Base-by-base conservation (phyloP, 495 filamentous ascomycete species). In the Talaromyces ruber region DNA sequence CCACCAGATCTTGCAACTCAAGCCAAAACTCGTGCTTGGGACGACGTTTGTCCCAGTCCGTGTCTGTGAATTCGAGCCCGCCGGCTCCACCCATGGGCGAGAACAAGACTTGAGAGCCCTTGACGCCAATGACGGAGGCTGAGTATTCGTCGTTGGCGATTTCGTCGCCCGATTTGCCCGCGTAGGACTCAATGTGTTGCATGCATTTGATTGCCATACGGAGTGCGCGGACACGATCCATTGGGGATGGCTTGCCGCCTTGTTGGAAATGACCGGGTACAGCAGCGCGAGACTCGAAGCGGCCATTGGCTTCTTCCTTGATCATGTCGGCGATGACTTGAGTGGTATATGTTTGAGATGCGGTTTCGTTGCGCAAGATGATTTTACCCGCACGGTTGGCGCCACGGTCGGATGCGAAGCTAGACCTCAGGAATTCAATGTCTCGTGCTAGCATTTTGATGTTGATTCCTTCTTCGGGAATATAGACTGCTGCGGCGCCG, bases 191-290 rank as follows among this genome's bases (percentile, higher is more conserved):
- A 6, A 99, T 74, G 66, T 95, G 90, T 74, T 96, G 85, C 65
- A 98, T 86, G 69, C 90, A 93, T 70, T 88, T 90, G 68, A 98
- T 93, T 16, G 93, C 91, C 67, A 99, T 85, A 54, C 95, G 84
- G 9, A 97, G 86, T 2, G 95, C 94, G 61, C 95, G 87, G 54
- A 93, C 91, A 61, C 95, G 87, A 73, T 99, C 95, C 93, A 98
- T 97, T 5, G 93, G 86, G 1, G 90, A 93, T 0, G 95, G 95
- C 24, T 88, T 91, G 43, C 92, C 92, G 67, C 94, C 94, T 74
- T 98, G 93, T 72, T 97, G 94, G 66, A 97, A 94, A 74, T 98
- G 94, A 22, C 95, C 95, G 0, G 95, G 95, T 39, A 98, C 91
- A 43, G 91, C 92, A 67, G 91, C 88, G 56, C 93, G 86, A n/a